Percentiles rank a stretch among this genome's conserved stretches.
phyloP scores from a whole-genome alignment of 352 stramenopile species.

The Pythium phragmiticola region DNA sequence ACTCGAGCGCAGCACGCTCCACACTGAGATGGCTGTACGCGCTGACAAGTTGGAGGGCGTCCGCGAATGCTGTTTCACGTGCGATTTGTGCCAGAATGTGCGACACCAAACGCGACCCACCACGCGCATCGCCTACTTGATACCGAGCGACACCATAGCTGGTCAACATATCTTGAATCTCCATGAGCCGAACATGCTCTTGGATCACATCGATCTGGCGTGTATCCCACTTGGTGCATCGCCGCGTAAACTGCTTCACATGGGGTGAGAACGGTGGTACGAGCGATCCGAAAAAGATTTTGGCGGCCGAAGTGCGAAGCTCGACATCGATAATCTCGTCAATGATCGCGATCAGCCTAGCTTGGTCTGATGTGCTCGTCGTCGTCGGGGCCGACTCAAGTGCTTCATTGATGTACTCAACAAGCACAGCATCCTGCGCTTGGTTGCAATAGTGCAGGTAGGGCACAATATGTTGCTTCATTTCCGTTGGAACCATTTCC shows the following conservation, averaged over 20 bases:
- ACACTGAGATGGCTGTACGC: constrained; percentile 51
- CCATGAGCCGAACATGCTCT: constrained; percentile 67
- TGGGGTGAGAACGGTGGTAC: constrained; percentile 53
- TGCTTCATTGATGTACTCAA: constrained; percentile 27
- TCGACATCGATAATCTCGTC: constrained; percentile 29
- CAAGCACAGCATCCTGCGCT: constrained; percentile 40
- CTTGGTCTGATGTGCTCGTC: constrained; percentile 23
- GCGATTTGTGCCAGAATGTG: constrained; percentile 61
- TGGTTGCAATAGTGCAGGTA: constrained; percentile 50
- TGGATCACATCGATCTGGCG: constrained; percentile 47
- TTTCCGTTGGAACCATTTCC: constrained; percentile 33
- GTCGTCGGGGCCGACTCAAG: constrained; percentile 23
- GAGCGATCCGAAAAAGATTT: constrained; percentile 34
- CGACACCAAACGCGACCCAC: constrained; percentile 44
- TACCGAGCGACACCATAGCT: constrained; percentile 59
- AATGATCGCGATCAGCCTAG: constrained; percentile 26
- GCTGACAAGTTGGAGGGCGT: constrained; percentile 64
- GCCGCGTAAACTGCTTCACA: constrained; percentile 47
- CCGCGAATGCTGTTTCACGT: constrained; percentile 41
- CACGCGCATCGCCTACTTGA: constrained; percentile 47
- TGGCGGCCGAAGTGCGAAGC: constrained; percentile 18
- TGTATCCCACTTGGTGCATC: constrained; percentile 41
- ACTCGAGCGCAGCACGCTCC: constrained; percentile 52
- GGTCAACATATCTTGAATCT: constrained; percentile 76
- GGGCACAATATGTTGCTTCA: constrained; percentile 41